Evolutionary conservation across 495 filamentous ascomycete genomes (phyloP).

Genomic region (Neurospora sp.): DNA sequence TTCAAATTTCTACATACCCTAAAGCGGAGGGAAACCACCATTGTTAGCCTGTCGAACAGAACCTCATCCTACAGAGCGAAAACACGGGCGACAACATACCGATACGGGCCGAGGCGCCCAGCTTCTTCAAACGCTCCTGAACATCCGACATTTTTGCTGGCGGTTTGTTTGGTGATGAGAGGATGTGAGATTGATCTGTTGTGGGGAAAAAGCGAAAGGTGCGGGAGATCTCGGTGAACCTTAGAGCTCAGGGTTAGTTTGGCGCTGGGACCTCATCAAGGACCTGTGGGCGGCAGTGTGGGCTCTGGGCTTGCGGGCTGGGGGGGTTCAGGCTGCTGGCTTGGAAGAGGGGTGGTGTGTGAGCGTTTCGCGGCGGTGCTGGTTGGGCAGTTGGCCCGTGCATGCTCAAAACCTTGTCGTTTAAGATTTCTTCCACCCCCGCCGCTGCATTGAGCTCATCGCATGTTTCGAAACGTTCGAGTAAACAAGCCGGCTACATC

Average conservation of each 20-base stretch:
- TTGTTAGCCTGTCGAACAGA: slow-evolving; percentile 6
- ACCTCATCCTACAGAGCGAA: not conserved
- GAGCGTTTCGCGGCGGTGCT: not conserved
- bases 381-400: not conserved
- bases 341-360: not conserved
- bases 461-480: not conserved
- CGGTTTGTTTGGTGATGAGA: slow-evolving; percentile 4
- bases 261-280: not conserved
- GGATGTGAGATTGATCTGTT: slow-evolving; percentile 5
- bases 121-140: slow-evolving; percentile 62
- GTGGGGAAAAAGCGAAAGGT: slow-evolving; percentile 11
- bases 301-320: not conserved
- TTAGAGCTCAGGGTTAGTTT: slow-evolving; percentile 1
- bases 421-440: not conserved
- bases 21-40: not conserved
- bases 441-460: not conserved
- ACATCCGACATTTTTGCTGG: slow-evolving; percentile 52
- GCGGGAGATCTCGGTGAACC: slow-evolving; percentile 14
- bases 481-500: not conserved
- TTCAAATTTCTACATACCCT: slow-evolving; percentile 5
- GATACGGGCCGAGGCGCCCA: slow-evolving; percentile 67
- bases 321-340: not conserved
- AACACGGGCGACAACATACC: slow-evolving; percentile 45
- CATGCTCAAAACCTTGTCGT: not conserved
- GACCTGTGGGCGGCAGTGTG: not conserved